phyloP scores from a whole-genome alignment of 2,329 filamentous ascomycete species.

The Sarocladium brachiariae region DNA sequence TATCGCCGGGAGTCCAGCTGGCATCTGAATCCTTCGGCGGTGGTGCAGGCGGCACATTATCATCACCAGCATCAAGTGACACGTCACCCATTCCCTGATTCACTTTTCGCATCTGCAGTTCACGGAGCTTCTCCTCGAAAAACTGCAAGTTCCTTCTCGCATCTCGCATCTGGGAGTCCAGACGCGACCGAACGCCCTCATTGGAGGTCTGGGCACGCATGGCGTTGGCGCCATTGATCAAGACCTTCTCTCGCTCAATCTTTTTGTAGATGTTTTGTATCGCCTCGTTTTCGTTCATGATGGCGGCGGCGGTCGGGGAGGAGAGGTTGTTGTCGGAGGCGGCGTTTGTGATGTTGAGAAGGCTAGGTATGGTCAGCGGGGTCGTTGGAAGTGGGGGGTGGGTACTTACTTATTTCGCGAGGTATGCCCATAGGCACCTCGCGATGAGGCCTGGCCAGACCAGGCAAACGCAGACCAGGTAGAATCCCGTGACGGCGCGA shows the following conservation, averaged over 20 bases:
- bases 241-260: conserved; percentile 94
- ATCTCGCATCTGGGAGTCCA: conserved; percentile 92
- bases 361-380: too few species aligned
- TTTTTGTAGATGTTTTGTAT: conserved; percentile 84
- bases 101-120: conserved; percentile 76
- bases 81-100: conserved; percentile 58
- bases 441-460: too few species aligned
- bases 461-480: too few species aligned
- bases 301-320: too few species aligned
- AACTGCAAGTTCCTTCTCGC: conserved; percentile 90
- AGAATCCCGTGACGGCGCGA: too few species aligned
- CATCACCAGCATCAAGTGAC: conserved; percentile 46
- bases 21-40: conserved; percentile 63
- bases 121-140: conserved; percentile 84
- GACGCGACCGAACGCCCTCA: conserved; percentile 77
- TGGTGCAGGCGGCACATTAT: conserved; percentile 51
- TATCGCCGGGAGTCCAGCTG: conserved; percentile 44
- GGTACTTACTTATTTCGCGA: too few species aligned
- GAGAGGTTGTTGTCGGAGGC: too few species aligned
- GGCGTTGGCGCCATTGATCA: conserved; percentile 87
- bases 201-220: conserved; percentile 97
- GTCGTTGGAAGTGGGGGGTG: too few species aligned
- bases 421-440: too few species aligned
- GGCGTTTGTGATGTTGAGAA: too few species aligned
- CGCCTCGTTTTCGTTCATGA: conserved; percentile 58